Conservation (phyloP, 2,329 filamentous ascomycete species). For the Pseudocercospora fuligena region DNA sequence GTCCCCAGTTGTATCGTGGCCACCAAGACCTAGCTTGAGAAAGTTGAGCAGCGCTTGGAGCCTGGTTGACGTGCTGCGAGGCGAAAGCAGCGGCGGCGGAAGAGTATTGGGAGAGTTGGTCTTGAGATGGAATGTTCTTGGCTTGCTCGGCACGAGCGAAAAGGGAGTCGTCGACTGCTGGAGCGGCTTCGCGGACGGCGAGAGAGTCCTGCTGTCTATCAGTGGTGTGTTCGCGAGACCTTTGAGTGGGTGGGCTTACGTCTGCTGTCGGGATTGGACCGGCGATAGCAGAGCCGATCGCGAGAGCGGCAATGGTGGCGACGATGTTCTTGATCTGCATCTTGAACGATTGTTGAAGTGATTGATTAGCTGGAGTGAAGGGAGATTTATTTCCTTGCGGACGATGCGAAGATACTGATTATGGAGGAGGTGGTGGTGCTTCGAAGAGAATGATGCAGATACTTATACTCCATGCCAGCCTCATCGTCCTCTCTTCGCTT, state of each 20-base stretch:
- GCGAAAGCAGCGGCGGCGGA: neutral
- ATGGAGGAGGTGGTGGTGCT: neutral
- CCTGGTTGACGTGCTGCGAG: neutral
- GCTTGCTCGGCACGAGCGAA: neutral
- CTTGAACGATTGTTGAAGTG: neutral
- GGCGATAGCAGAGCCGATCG: slow-evolving; percentile 20
- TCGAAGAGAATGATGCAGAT: neutral
- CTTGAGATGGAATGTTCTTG: neutral
- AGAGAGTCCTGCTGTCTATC: neutral
- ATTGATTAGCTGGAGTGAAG: neutral
- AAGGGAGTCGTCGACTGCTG: neutral
- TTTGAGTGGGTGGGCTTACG: too few relatives aligned
- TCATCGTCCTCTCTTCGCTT: too few relatives aligned
- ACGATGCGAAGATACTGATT: too few relatives aligned
- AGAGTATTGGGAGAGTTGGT: neutral
- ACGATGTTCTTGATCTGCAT: slow-evolving; percentile 22
- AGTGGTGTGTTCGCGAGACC: neutral
- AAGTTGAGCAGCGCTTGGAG: neutral
- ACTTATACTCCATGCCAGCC: too few relatives aligned
- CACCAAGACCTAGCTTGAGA: neutral
- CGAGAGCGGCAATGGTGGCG: slow-evolving; percentile 18
- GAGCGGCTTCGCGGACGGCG: neutral
- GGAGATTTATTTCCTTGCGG: neutral
- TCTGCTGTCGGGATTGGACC: slow-evolving; percentile 20
- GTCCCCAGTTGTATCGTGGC: neutral